A percentile compares a stretch with the other conserved stretches of the same genome.
Conservation (phyloP, 139 green algal species). For the Pleodorina starrii region DNA sequence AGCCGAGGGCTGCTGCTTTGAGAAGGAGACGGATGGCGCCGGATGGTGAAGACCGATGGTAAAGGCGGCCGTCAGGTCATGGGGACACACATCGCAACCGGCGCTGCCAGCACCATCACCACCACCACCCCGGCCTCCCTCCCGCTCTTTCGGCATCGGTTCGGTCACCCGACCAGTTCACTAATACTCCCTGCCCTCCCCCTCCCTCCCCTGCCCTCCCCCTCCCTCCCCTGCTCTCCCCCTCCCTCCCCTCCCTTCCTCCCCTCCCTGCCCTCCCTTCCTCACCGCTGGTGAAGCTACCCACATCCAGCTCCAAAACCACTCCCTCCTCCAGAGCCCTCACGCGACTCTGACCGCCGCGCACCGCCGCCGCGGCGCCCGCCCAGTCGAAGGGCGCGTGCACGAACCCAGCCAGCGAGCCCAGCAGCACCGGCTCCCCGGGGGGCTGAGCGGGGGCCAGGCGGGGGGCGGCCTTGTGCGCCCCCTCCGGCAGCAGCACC, state of each 20-base stretch:
- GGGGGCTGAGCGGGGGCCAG: conserved; percentile 41
- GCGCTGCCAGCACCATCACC: too few species aligned
- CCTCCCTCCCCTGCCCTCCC: too few species aligned
- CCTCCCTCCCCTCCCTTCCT: neutral
- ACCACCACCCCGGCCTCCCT: too few species aligned
- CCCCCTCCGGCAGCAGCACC: conserved; percentile 61
- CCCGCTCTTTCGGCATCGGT: too few species aligned
- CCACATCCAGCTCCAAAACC: conserved; percentile 80
- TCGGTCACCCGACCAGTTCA: too few species aligned
- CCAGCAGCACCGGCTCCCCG: conserved; percentile 59
- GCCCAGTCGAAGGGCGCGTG: conserved; percentile 58
- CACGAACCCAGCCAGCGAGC: conserved; percentile 67
- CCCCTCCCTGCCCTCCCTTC: neutral
- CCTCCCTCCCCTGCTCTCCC: too few species aligned
- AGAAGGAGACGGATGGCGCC: too few species aligned
- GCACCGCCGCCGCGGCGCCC: neutral
- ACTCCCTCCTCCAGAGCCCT: conserved; percentile 63
- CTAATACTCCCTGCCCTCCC: too few species aligned
- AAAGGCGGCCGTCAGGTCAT: too few species aligned
- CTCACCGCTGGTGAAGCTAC: conserved; percentile 57
- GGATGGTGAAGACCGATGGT: too few species aligned
- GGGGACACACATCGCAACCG: too few species aligned
- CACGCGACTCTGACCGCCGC: neutral
- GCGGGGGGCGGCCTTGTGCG: conserved; percentile 63
- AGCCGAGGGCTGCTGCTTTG: too few species aligned